phyloP scores from a whole-genome alignment of 2,329 filamentous ascomycete species.

The Mollisiaceae sp. region DNA sequence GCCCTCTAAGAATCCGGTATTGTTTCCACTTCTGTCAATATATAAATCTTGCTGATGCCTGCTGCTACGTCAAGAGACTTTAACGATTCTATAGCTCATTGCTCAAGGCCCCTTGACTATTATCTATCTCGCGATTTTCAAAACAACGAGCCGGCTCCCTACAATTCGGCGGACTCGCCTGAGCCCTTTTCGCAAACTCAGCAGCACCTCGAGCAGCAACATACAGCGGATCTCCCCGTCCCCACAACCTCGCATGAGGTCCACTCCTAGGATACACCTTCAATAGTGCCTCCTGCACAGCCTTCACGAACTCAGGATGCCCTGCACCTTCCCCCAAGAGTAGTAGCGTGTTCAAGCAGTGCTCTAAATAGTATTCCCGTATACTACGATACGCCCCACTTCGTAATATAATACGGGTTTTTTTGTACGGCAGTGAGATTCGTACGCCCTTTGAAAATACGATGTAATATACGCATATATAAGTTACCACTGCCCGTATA shows the following conservation, averaged over 20 bases:
- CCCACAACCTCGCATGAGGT: neutral
- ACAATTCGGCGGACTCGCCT: slow-evolving; percentile 2
- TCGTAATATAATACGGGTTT: no score
- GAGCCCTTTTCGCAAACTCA: slow-evolving; percentile 3
- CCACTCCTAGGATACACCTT: neutral
- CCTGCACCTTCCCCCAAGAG: neutral
- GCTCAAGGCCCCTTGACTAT: neutral
- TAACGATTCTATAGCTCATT: neutral
- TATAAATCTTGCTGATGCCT: no score
- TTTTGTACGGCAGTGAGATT: no score
- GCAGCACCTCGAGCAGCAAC: neutral
- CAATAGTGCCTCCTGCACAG: neutral
- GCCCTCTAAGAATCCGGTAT: no score
- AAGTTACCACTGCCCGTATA: no score
- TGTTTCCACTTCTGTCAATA: no score
- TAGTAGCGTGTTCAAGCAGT: neutral
- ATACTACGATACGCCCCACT: no score
- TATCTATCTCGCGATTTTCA: slow-evolving; percentile 1
- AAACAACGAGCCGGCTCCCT: neutral
- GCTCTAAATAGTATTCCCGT: no score
- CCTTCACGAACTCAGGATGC: neutral
- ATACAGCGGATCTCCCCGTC: neutral
- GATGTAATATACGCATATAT: no score
- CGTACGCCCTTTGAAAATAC: no score
- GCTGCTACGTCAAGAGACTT: neutral